Percentiles rank a stretch among this genome's conserved stretches.
Evolutionary conservation across 805 yeast species (phyloP).

Genomic region (Kodamaea lidongshanica): DNA sequence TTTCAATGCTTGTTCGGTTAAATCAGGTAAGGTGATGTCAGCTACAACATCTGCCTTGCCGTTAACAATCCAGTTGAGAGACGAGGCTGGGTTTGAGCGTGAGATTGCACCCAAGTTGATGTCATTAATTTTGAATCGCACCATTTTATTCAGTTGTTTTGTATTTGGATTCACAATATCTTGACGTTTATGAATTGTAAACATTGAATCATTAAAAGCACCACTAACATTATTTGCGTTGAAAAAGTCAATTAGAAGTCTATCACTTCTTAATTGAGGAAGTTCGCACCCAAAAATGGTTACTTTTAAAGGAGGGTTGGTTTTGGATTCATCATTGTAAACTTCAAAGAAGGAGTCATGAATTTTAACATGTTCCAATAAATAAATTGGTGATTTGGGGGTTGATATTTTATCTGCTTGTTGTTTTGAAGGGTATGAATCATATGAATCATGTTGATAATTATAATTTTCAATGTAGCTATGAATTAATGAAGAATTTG

Average conservation of each 20-base stretch:
- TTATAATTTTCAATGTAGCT: constrained; percentile 25
- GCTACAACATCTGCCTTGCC: constrained; percentile 67
- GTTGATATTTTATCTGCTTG: neutral
- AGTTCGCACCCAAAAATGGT: constrained; percentile 62
- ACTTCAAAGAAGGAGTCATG: constrained; percentile 46
- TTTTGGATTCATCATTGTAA: constrained; percentile 17
- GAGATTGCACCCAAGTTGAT: constrained; percentile 32
- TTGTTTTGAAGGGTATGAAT: constrained; percentile 15
- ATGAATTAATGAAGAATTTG: constrained; percentile 4
- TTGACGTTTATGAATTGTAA: constrained; percentile 72
- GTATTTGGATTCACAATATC: constrained; percentile 39
- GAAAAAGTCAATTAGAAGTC: constrained; percentile 59
- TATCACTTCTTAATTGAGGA: constrained; percentile 51
- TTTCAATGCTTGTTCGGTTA: constrained; percentile 16
- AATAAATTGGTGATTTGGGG: constrained; percentile 20
- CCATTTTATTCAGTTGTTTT: constrained; percentile 21
- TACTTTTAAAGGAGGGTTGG: constrained; percentile 36
- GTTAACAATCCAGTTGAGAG: constrained; percentile 65
- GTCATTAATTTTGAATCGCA: constrained; percentile 37
- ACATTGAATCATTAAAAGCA: constrained; percentile 65
- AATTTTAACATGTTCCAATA: constrained; percentile 37
- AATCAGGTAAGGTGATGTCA: constrained; percentile 65
- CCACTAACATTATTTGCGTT: constrained; percentile 69
- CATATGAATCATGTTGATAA: constrained; percentile 27
- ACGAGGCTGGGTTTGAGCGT: constrained; percentile 27